These are phyloP conservation scores for Fonsecaea pedrosoi DNA, from an alignment of 2,329 filamentous ascomycete genomes.

Conservation along the genomic window DNA sequence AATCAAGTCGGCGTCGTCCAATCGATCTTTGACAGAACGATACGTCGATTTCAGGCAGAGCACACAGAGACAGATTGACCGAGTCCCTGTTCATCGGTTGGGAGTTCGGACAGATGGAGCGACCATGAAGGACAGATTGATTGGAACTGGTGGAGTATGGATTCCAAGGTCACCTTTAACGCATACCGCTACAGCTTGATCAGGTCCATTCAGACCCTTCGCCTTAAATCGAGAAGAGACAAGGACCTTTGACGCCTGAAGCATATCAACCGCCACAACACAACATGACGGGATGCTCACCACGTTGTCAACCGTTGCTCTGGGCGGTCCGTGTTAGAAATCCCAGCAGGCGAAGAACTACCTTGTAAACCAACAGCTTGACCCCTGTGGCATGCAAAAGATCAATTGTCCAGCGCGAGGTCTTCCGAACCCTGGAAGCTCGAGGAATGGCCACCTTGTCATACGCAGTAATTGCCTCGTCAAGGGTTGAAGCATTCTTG, in stretches of 20 bases:
- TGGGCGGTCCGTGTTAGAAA: neutral
- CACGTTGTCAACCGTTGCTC: neutral
- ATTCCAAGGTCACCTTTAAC: slow-evolving; percentile 29
- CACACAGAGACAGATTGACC: slow-evolving; percentile 63
- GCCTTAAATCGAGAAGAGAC: neutral
- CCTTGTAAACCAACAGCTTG: slow-evolving; percentile 21
- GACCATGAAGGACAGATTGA: slow-evolving; percentile 34
- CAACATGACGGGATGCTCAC: neutral
- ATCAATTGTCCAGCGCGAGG: slow-evolving; percentile 21
- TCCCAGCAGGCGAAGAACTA: slow-evolving; percentile 11
- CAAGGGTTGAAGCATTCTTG: slow-evolving; percentile 41
- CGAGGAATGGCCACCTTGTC: slow-evolving; percentile 49
- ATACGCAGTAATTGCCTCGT: slow-evolving; percentile 45
- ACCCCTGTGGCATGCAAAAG: slow-evolving; percentile 28
- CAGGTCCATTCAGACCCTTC: neutral
- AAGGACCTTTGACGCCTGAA: neutral
- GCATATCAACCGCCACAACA: neutral
- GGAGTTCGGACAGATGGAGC: slow-evolving; percentile 60
- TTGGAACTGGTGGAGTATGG: slow-evolving; percentile 39
- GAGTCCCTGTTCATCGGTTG: slow-evolving; percentile 64
- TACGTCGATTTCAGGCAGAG: slow-evolving; percentile 58
- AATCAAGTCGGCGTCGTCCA: slow-evolving; percentile 48
- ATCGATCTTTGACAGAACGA: slow-evolving; percentile 52
- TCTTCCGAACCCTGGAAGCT: slow-evolving; percentile 14
- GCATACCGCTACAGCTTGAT: slow-evolving; percentile 14